Conservation (phyloP, 192 early-diverging fungal species). For the Coemansia interrupta region DNA sequence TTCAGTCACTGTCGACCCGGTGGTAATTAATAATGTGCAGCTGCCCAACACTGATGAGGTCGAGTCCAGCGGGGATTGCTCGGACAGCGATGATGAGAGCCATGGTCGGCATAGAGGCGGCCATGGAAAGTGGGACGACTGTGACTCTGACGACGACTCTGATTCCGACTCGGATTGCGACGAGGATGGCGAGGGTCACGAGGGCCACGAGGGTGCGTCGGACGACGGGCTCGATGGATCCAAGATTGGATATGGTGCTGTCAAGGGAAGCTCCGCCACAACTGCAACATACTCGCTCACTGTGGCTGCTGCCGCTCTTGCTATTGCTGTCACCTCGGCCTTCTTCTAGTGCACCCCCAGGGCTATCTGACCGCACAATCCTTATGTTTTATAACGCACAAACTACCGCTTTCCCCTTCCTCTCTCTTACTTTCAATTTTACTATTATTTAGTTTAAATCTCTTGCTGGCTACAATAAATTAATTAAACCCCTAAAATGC, state of each 20-base stretch:
- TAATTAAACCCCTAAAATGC: neutral
- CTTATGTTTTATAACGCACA: slow-evolving; percentile 2
- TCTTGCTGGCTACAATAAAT: slow-evolving; percentile 1
- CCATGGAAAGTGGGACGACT: neutral
- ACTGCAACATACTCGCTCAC: neutral
- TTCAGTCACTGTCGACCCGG: too few species aligned
- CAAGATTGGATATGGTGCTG: neutral
- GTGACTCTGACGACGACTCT: neutral
- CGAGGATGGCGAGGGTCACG: neutral
- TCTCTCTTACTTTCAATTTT: neutral
- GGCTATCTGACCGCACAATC: neutral
- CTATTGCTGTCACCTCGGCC: neutral
- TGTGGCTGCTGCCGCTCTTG: slow-evolving; percentile 3
- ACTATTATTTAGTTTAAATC: neutral
- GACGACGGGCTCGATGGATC: neutral
- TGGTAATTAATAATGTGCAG: too few species aligned
- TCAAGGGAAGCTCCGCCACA: neutral
- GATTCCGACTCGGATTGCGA: neutral
- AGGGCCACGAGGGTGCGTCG: neutral
- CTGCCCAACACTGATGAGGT: too few species aligned
- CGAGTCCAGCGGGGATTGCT: too few species aligned
- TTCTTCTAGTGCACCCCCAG: neutral
- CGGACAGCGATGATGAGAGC: too few species aligned
- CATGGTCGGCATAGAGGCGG: too few species aligned
- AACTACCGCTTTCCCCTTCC: neutral